Base-by-base conservation (phyloP, 805 yeast species). In the Saccharomycopsis selenospora region DNA sequence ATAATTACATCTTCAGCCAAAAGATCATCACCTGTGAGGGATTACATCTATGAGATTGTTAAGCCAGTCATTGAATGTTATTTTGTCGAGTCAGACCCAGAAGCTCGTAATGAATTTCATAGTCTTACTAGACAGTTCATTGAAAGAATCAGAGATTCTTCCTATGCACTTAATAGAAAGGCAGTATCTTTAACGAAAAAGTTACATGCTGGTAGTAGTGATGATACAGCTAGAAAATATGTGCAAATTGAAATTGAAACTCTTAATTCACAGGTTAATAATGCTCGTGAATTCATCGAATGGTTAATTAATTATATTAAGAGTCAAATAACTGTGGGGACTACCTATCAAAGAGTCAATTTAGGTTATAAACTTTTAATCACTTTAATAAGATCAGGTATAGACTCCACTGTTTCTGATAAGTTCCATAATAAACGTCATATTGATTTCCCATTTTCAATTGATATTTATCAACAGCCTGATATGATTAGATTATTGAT, bases 71-170 rank as follows among this genome's bases (percentile, higher is more conserved):
- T 82, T 3, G 75, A 74, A 26, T 64, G 73, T 3, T 71, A 81
- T 52, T 72, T 83, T 49, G 69, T 74, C n/a, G 95, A 85, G 50
- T 69, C 75, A 17, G 79, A 82, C 48, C 70, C 86, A 13, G 90
- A 84, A 52, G 69, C 76, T 1, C 70, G 96, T 58, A 81, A 80
- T 54, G 80, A 77, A 42, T 77, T 85, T 45, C 69, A 71, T 24
- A 79, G 91, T 2, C 58, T 77, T 14, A 63, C 89, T 49, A 73
- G 82, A 47, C 77, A 73, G 48, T 80, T 89, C 54, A 59, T 87
- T 10, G 62, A 72, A 25, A 69, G 96, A 55, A 63, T 85, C 14
- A 72, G 85, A 55, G 93, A 83, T 46, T 84, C 90, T 0, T 64
- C 82, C 1, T 79, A 82, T 60, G 74, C 80, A 0, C 55, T 77